A percentile compares a stretch with the other conserved stretches of the same genome.
Conservation (phyloP, 345 rosid species). For the Pseudoturritis turrita region DNA sequence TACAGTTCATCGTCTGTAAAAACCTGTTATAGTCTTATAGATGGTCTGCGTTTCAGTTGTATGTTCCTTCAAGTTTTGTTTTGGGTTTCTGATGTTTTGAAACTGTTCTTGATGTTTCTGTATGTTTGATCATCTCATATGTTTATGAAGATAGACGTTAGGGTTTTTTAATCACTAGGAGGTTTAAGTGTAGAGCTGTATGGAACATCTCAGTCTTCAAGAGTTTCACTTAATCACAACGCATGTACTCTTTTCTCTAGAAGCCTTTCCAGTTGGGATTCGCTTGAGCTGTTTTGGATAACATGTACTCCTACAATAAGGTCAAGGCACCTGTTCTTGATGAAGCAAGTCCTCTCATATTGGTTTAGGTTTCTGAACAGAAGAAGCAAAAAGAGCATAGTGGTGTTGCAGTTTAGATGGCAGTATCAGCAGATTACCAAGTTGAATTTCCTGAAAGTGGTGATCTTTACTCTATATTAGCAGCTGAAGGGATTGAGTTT, state of each 20-base stretch:
- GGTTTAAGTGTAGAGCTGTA: not conserved
- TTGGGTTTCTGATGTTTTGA: conserved; percentile 1
- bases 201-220: not conserved
- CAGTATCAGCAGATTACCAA: conserved; percentile 27
- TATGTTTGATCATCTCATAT: conserved; percentile 14
- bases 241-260: not conserved
- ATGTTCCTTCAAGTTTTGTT: not conserved
- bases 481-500: conserved; percentile 55
- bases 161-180: not conserved
- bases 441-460: conserved; percentile 13
- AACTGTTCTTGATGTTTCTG: not conserved
- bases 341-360: not conserved
- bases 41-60: conserved; percentile 8
- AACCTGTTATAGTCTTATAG: not conserved
- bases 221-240: not conserved
- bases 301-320: not conserved
- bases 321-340: conserved; percentile 5
- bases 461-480: conserved; percentile 39
- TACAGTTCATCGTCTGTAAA: conserved; percentile 6
- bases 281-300: not conserved
- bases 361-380: conserved; percentile 4
- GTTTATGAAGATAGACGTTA: not conserved
- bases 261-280: not conserved
- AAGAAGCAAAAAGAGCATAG: not conserved
- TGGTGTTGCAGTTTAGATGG: conserved; percentile 35